Conservation (phyloP, 2,329 filamentous ascomycete species). For the Epichloe uncinata region DNA sequence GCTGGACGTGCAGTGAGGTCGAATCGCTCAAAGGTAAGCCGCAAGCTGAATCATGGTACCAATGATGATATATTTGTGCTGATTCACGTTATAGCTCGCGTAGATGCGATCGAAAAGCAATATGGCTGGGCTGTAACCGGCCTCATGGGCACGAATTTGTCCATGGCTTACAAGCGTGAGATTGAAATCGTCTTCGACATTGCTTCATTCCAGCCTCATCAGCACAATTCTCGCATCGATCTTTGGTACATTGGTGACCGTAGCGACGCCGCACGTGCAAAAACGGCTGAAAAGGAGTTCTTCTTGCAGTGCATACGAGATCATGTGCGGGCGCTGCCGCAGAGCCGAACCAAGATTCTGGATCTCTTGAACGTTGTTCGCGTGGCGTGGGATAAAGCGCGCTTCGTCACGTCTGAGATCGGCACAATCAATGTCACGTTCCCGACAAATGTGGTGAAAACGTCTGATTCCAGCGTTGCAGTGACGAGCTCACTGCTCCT, state of each 20-base stretch:
- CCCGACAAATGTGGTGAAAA: constrained; percentile 49
- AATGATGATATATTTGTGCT: constrained; percentile 13
- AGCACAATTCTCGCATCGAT: constrained; percentile 45
- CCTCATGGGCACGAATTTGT: constrained; percentile 47
- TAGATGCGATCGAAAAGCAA: constrained; percentile 49
- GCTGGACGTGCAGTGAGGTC: constrained; percentile 78
- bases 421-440: constrained; percentile 48
- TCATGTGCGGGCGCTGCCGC: constrained; percentile 47
- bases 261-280: constrained; percentile 36
- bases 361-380: constrained; percentile 47
- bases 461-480: constrained; percentile 50
- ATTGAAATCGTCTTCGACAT: constrained; percentile 63
- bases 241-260: constrained; percentile 55
- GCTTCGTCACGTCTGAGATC: constrained; percentile 45
- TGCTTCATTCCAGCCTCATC: constrained; percentile 38
- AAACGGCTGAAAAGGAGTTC: constrained; percentile 58
- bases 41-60: not conserved
- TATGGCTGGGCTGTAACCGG: constrained; percentile 62
- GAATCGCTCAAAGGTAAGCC: constrained; percentile 56
- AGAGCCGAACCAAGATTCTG: constrained; percentile 41
- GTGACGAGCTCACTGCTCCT: constrained; percentile 52
- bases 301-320: constrained; percentile 61
- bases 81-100: constrained; percentile 40
- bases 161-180: constrained; percentile 59
- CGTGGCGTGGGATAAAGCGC: constrained; percentile 52